Evolutionary conservation across 1,284 basidiomycete species (phyloP).

Genomic region (Exsudoporus floridanus): DNA sequence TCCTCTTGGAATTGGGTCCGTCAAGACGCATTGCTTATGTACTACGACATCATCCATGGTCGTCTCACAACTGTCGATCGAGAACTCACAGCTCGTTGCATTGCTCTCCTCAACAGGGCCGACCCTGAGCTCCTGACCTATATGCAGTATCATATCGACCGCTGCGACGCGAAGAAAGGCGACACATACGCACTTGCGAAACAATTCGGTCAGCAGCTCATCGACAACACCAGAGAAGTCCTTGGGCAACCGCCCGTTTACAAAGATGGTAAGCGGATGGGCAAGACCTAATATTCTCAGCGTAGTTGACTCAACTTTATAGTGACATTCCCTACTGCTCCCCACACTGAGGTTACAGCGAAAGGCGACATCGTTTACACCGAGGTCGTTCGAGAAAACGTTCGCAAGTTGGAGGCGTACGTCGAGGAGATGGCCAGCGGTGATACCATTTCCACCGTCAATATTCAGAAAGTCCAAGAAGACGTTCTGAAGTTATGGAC

Average conservation of each 20-base stretch:
- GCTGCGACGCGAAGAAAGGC: conserved; percentile 79
- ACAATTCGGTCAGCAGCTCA: conserved; percentile 94
- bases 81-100: conserved; percentile 96
- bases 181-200: conserved; percentile 93
- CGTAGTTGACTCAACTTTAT: background rate
- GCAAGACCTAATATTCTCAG: background rate
- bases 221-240: conserved; percentile 90
- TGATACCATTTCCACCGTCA: conserved; percentile 81
- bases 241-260: conserved; percentile 83
- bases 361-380: conserved; percentile 95
- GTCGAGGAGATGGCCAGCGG: conserved; percentile 98
- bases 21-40: conserved; percentile 93
- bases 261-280: conserved; percentile 77
- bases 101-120: conserved; percentile 96
- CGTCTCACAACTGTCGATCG: conserved; percentile 89
- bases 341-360: conserved; percentile 88
- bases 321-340: conserved; percentile 98
- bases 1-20: conserved; percentile 99
- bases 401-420: conserved; percentile 96
- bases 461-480: conserved; percentile 96
- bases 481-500: conserved; percentile 97
- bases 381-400: conserved; percentile 92
- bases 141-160: conserved; percentile 95
- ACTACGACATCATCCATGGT: conserved; percentile 97
- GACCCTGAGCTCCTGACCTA: conserved; percentile 88